phyloP scores from a whole-genome alignment of 768 basidiomycete genomes.

The Rhodosporidiobolus odoratus region DNA sequence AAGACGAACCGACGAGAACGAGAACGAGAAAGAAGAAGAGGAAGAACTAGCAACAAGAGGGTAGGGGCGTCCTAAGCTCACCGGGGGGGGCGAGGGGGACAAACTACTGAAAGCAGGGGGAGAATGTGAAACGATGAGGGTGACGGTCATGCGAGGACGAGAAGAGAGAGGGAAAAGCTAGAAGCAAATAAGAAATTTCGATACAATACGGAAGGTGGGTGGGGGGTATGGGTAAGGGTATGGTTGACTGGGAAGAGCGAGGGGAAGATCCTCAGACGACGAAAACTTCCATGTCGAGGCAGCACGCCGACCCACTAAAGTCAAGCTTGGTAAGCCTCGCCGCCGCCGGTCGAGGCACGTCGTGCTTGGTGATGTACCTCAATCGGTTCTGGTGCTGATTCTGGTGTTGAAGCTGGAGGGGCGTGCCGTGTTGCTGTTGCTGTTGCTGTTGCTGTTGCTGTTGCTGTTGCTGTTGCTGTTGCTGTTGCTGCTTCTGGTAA shows the following conservation, averaged over 20 bases:
- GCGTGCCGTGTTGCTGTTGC: slow-evolving; percentile 4
- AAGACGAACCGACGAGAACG: background rate
- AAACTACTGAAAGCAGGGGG: background rate
- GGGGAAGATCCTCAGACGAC: slow-evolving; percentile 15
- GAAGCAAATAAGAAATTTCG: background rate
- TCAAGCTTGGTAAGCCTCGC: slow-evolving; percentile 24
- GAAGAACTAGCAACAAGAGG: background rate
- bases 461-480: background rate
- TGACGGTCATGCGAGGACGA: background rate
- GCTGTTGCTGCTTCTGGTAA: background rate
- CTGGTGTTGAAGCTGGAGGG: slow-evolving; percentile 26
- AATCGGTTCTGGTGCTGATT: slow-evolving; percentile 13
- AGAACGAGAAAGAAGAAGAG: background rate
- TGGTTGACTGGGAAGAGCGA: background rate
- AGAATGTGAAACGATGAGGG: background rate
- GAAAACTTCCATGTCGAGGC: slow-evolving; percentile 27
- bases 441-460: background rate
- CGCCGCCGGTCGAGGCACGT: slow-evolving; percentile 16
- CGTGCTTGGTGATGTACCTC: slow-evolving; percentile 23
- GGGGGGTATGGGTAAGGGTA: background rate
- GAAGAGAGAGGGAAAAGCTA: background rate
- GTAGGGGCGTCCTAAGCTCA: background rate
- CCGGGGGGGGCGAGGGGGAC: background rate
- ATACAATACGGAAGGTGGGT: background rate
- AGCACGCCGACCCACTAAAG: slow-evolving; percentile 30